Conservation (phyloP, 2,329 filamentous ascomycete genomes). For the Diplodia intermedia region DNA sequence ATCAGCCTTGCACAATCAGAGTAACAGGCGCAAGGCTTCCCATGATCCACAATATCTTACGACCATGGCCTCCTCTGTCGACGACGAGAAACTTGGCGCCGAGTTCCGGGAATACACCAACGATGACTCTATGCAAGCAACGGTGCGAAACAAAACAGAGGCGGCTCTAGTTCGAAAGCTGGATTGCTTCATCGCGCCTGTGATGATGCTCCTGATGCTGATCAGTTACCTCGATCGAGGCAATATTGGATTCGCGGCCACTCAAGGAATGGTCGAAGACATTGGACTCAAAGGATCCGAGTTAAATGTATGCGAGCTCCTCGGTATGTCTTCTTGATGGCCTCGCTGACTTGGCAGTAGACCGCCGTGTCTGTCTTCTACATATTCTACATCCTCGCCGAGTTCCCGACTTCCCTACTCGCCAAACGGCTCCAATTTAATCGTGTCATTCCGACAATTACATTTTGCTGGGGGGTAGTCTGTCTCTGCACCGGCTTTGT, state of each 20-base stretch:
- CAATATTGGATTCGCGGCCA: conserved; percentile 47
- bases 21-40: not conserved
- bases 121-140: conserved; percentile 35
- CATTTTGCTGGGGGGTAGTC: conserved; percentile 41
- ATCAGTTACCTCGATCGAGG: conserved; percentile 46
- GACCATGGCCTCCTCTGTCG: conserved; percentile 10
- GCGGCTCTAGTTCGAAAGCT: conserved; percentile 43
- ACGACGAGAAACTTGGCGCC: conserved; percentile 11
- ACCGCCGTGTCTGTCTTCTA: conserved; percentile 47
- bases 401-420: conserved; percentile 45
- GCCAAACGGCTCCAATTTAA: conserved; percentile 47
- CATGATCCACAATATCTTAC: not conserved
- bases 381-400: conserved; percentile 47
- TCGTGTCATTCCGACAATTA: conserved; percentile 42
- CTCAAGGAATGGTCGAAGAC: conserved; percentile 44
- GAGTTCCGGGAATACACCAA: conserved; percentile 24
- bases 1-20: not conserved
- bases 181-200: conserved; percentile 45
- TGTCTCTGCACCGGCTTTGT: conserved; percentile 42
- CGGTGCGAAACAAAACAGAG: conserved; percentile 40
- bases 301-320: conserved; percentile 38
- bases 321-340: not conserved
- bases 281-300: conserved; percentile 40
- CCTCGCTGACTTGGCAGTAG: conserved; percentile 30
- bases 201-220: conserved; percentile 47